phyloP scores from a whole-genome alignment of 768 basidiomycete species.

The Exsudoporus frostii region DNA sequence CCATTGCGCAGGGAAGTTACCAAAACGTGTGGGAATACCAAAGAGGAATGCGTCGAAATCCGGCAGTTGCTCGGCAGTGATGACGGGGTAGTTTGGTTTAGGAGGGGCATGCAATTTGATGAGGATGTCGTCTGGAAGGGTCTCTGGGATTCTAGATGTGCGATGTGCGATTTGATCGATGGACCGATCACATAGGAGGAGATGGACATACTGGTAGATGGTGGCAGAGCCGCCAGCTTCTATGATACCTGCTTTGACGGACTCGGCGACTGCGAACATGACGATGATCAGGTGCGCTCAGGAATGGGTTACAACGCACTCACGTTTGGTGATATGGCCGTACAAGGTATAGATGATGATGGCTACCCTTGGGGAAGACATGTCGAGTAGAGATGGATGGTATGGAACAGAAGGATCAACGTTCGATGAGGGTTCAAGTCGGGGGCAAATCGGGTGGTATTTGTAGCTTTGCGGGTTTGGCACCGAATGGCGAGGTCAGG shows the following conservation, averaged over 20 bases:
- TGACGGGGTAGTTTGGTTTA: conserved; percentile 54
- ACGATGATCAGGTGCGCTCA: conserved; percentile 3
- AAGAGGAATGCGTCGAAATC: conserved; percentile 40
- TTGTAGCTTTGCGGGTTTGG: conserved; percentile 3
- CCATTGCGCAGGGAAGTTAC: conserved; percentile 51
- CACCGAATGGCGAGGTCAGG: not conserved
- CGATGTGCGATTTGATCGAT: not conserved
- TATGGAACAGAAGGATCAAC: not conserved
- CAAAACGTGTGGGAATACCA: conserved; percentile 45
- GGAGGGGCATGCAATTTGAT: conserved; percentile 64
- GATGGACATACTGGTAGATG: conserved; percentile 53
- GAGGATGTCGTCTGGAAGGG: conserved; percentile 67
- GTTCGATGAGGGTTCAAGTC: not conserved
- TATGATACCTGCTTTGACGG: conserved; percentile 45
- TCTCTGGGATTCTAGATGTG: conserved; percentile 64
- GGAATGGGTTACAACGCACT: conserved; percentile 22
- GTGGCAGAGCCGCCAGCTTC: conserved; percentile 47
- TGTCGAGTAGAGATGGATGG: conserved; percentile 10
- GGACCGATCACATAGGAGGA: too few relatives aligned
- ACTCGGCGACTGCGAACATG: conserved; percentile 55
- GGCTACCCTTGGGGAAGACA: conserved; percentile 54
- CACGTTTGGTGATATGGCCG: conserved; percentile 68
- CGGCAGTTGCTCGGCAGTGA: conserved; percentile 12
- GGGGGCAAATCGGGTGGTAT: conserved; percentile 4
- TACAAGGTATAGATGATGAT: conserved; percentile 75